phyloP scores from a whole-genome alignment of 2,329 filamentous ascomycete genomes.

The Epicoccum nigrum region DNA sequence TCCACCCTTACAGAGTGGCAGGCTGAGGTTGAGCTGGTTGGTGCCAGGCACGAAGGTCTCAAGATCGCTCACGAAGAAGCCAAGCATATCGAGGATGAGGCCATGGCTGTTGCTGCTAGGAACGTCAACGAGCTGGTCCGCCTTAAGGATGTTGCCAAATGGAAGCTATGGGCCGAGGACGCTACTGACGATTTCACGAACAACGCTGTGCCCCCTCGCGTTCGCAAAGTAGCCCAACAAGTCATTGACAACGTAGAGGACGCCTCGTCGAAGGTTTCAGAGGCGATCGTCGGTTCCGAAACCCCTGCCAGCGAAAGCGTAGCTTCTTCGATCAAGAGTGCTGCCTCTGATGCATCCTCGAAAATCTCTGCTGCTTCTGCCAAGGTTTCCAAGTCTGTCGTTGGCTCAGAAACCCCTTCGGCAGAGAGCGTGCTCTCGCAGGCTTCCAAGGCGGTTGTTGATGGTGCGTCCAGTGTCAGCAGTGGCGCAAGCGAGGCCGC shows the following conservation, averaged over 20 bases:
- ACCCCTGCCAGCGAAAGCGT: conserved; percentile 42
- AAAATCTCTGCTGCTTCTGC: conserved; percentile 27
- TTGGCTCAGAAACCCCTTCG: conserved; percentile 24
- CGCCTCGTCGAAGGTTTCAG: conserved; percentile 46
- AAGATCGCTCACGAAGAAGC: conserved; percentile 70
- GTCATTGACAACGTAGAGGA: conserved; percentile 48
- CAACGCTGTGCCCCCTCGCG: conserved; percentile 65
- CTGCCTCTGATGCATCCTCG: conserved; percentile 43
- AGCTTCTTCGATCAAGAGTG: conserved; percentile 46
- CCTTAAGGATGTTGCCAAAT: conserved; percentile 81
- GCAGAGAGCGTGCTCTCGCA: conserved; percentile 32
- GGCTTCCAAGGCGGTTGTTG: conserved; percentile 3
- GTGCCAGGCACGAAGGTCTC: conserved; percentile 74
- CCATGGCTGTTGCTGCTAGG: conserved; percentile 78
- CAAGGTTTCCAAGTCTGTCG: conserved; percentile 32
- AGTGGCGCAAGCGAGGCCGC: conserved; percentile 18
- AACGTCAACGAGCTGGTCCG: conserved; percentile 80
- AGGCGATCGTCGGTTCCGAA: conserved; percentile 42
- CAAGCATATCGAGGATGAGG: conserved; percentile 74
- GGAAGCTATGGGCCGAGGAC: conserved; percentile 81
- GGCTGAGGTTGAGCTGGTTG: conserved; percentile 76
- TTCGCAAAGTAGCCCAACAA: conserved; percentile 52
- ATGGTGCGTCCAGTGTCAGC: conserved; percentile 25
- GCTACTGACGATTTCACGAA: conserved; percentile 78
- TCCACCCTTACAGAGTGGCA: conserved; percentile 84